phyloP scores from a whole-genome alignment of 257 asterid species.

The Datura wrightii region DNA sequence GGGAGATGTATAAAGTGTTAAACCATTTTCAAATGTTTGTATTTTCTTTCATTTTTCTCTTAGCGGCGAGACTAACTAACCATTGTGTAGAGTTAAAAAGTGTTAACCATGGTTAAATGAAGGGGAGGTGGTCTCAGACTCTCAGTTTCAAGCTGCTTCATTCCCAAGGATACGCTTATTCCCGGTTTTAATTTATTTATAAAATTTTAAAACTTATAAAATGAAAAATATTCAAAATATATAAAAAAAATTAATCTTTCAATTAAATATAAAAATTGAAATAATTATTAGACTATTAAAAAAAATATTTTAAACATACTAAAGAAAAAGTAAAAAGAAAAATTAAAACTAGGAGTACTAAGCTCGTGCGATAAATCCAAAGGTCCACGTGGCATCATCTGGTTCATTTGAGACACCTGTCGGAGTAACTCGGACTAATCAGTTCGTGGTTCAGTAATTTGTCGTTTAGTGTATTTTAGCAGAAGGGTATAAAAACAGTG shows the following conservation, averaged over 20 bases:
- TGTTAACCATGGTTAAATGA: slow-evolving; percentile 42
- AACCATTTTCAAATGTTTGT: slow-evolving; percentile 38
- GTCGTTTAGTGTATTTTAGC: slow-evolving; percentile 52
- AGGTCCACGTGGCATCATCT: slow-evolving; percentile 66
- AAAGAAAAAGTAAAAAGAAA: no score
- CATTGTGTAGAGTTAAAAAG: slow-evolving; percentile 13
- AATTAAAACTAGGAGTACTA: neutral
- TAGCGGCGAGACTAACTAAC: neutral
- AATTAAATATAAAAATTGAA: no score
- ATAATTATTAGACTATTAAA: no score
- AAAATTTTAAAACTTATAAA: no score
- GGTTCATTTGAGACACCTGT: slow-evolving; percentile 53
- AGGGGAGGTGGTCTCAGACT: neutral
- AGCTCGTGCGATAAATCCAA: slow-evolving; percentile 38
- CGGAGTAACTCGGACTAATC: slow-evolving; percentile 53
- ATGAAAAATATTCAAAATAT: no score
- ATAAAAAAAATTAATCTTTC: no score
- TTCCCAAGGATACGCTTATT: neutral
- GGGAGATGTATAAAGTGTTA: neutral
- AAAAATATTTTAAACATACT: no score
- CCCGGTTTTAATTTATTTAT: no score
- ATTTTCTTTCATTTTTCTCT: slow-evolving; percentile 26
- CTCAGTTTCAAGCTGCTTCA: neutral
- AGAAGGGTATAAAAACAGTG: slow-evolving; percentile 17
- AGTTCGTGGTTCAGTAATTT: slow-evolving; percentile 39